phyloP scores from a whole-genome alignment of 2,329 filamentous ascomycete genomes.

The Colletotrichum gigasporum region DNA sequence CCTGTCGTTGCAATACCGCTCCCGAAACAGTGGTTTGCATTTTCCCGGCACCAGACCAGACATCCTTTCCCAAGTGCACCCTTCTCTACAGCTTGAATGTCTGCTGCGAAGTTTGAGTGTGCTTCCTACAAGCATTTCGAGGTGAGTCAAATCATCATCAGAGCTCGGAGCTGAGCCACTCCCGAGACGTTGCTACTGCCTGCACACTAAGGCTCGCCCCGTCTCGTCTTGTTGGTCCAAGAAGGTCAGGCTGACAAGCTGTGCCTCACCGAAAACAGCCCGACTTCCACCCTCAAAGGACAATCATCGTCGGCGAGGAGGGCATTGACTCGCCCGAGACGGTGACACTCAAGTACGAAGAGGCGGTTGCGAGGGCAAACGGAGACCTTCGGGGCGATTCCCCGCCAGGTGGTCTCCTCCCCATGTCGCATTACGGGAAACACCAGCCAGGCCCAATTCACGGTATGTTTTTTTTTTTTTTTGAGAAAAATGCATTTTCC shows the following conservation, averaged over 20 bases:
- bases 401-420: slow-evolving; percentile 65
- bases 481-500: too few relatives aligned
- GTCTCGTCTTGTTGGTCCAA: neutral
- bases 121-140: slow-evolving; percentile 67
- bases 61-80: slow-evolving; percentile 31
- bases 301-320: slow-evolving; percentile 64
- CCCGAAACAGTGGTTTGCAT: slow-evolving; percentile 36
- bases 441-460: slow-evolving; percentile 79
- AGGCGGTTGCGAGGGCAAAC: slow-evolving; percentile 61
- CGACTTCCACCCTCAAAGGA: slow-evolving; percentile 61
- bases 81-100: slow-evolving; percentile 61
- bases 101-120: slow-evolving; percentile 65
- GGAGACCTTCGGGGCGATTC: slow-evolving; percentile 65
- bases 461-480: slow-evolving; percentile 66
- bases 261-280: slow-evolving; percentile 48
- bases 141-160: slow-evolving; percentile 54
- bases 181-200: slow-evolving; percentile 44
- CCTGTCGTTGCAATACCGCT: slow-evolving; percentile 33
- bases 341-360: slow-evolving; percentile 65
- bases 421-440: slow-evolving; percentile 85
- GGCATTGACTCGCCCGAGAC: slow-evolving; percentile 68
- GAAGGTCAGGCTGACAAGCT: slow-evolving; percentile 36
- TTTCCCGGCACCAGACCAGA: slow-evolving; percentile 27
- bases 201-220: slow-evolving; percentile 21
- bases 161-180: slow-evolving; percentile 20